Conservation (phyloP, 495 filamentous ascomycete species). For the Penicillium goetzii region DNA sequence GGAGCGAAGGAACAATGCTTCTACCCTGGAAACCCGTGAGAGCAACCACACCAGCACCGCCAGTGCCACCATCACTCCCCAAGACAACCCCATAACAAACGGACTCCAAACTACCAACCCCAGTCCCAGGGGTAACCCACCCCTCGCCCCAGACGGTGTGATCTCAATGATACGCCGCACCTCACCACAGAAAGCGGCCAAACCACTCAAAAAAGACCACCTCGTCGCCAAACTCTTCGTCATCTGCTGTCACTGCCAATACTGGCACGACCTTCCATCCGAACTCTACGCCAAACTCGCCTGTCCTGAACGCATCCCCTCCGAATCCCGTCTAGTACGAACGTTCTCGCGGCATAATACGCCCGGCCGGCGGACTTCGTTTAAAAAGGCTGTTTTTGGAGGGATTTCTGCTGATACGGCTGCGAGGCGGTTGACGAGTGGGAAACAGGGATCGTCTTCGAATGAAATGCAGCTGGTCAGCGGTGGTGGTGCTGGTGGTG, state of each 20-base stretch:
- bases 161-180: slow-evolving; percentile 16
- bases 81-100: background rate
- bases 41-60: background rate
- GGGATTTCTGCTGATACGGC: slow-evolving; percentile 36
- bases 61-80: background rate
- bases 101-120: background rate
- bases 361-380: slow-evolving; percentile 1
- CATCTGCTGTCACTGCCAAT: slow-evolving; percentile 79
- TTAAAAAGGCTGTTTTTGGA: slow-evolving; percentile 15
- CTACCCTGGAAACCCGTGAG: background rate
- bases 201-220: slow-evolving; percentile 36
- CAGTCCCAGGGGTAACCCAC: background rate
- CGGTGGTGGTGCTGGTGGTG: background rate
- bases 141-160: slow-evolving; percentile 9
- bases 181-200: slow-evolving; percentile 22
- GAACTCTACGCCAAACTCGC: slow-evolving; percentile 75
- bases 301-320: slow-evolving; percentile 59
- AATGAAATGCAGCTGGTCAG: background rate
- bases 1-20: background rate
- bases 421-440: slow-evolving; percentile 9
- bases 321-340: slow-evolving; percentile 35
- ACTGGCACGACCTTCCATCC: slow-evolving; percentile 80
- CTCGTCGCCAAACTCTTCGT: slow-evolving; percentile 76
- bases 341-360: slow-evolving; percentile 19
- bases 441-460: background rate